These are phyloP conservation scores for Penicillium robsamsonii DNA, from an alignment of 495 filamentous ascomycete species.

Conservation along the genomic window DNA sequence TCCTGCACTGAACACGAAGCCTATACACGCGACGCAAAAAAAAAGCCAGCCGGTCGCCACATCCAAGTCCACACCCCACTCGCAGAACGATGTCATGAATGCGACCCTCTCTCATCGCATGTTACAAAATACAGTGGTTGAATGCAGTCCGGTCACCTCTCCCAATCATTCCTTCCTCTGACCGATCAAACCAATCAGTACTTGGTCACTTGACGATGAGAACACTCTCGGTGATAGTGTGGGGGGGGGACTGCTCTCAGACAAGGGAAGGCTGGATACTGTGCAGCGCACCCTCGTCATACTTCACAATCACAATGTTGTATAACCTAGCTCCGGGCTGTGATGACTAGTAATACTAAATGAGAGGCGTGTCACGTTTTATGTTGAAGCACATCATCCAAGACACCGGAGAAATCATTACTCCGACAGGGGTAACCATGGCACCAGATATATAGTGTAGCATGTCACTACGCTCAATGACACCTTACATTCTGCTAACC, in stretches of 20 bases:
- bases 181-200: not conserved
- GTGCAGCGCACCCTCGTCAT: not conserved
- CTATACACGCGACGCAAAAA: not conserved
- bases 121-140: too few relatives aligned
- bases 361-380: not conserved
- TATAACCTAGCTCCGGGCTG: not conserved
- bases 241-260: too few relatives aligned
- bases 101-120: not conserved
- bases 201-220: not conserved
- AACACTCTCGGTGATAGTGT: not conserved
- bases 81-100: not conserved
- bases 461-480: not conserved
- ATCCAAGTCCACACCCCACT: not conserved
- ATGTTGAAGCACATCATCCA: not conserved
- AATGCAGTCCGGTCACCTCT: not conserved
- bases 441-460: too few relatives aligned
- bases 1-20: not conserved
- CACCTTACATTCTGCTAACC: not conserved
- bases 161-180: too few relatives aligned
- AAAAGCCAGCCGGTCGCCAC: not conserved
- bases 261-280: not conserved
- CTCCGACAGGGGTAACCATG: not conserved
- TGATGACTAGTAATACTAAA: not conserved
- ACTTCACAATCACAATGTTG: too few relatives aligned
- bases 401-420: not conserved